Evolutionary conservation across 148 eudicot genomes (phyloP), one percentile per base, ranked within the genome.

Genomic region (Beta vulgaris): DNA sequence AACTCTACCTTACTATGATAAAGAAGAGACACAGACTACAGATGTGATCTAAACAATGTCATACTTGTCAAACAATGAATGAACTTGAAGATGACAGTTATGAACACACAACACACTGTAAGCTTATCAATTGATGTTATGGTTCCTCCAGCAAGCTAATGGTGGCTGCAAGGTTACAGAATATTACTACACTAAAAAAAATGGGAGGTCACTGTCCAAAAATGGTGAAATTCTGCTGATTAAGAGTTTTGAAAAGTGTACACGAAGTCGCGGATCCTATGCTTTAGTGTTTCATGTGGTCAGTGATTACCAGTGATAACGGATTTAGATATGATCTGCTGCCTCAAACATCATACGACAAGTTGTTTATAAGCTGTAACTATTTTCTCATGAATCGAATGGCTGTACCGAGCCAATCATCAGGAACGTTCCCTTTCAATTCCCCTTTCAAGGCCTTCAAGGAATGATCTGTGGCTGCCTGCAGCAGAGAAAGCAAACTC

Each of bases 381-480:
- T 77, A 34, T 66, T 76, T 82, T 72, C 83, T 82, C 73, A 59
- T 85, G 69, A 85, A 87, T 44, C 97, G 87, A 68, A 93, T 88
- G 66, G 89, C 90, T 19, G 98, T 93, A 31, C 98, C 98, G 18
- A 85, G 82, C 98, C 97, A 93, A 73, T 90, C 95, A 55, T 88
- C 90, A 13, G 92, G 90, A 40, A 89, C 75, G 7, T 43, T 49
- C 39, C 85, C 80, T 66, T 58, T 74, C 53, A 91, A 54, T 51
- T 82, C 82, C 53, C 98, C 98, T 21, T 78, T 84, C 75, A 93
- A 83, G 51, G 98, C 98, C 77, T 76, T 90, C 68, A 85, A 69
- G 5, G 97, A 90, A 79, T 93, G 89, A n/a, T 85, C 85, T n/a
- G 97, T 91, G 55, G 93, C 98, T 28, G 97, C 98, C 98, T 93